These are phyloP conservation scores for Spathaspora arborariae DNA, from an alignment of 805 yeast genomes.

Conservation along the genomic window DNA sequence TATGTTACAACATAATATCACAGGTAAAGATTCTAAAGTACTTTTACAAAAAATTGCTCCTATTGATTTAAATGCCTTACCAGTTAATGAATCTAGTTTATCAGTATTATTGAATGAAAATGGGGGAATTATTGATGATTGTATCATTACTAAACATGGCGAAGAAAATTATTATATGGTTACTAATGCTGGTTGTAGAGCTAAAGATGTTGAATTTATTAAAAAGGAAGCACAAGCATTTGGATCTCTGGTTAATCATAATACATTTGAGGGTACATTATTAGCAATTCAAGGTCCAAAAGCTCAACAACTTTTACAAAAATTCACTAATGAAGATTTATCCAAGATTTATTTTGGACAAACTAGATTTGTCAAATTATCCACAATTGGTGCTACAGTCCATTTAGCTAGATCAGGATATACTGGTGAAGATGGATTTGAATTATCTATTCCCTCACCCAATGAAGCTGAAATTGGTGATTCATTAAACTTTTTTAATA, in stretches of 20 bases:
- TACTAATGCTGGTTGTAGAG: slow-evolving; percentile 94
- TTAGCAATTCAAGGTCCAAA: slow-evolving; percentile 93
- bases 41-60: slow-evolving; percentile 86
- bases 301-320: slow-evolving; percentile 64
- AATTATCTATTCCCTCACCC: slow-evolving; percentile 66
- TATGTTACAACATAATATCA: slow-evolving; percentile 86
- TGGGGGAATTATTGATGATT: slow-evolving; percentile 90
- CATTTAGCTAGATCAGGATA: slow-evolving; percentile 95
- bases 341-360: slow-evolving; percentile 70
- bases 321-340: slow-evolving; percentile 58
- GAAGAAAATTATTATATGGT: slow-evolving; percentile 78
- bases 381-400: slow-evolving; percentile 38
- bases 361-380: slow-evolving; percentile 44
- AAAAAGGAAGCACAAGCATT: slow-evolving; percentile 43
- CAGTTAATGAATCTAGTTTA: slow-evolving; percentile 61
- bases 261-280: slow-evolving; percentile 64
- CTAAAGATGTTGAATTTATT: slow-evolving; percentile 69
- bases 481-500: slow-evolving; percentile 59
- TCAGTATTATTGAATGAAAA: slow-evolving; percentile 69
- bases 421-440: slow-evolving; percentile 99
- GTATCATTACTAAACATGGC: slow-evolving; percentile 84
- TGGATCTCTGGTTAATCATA: slow-evolving; percentile 31
- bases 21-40: slow-evolving; percentile 62
- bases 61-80: slow-evolving; percentile 62
- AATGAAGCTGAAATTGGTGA: slow-evolving; percentile 34